Percentiles rank a stretch among this genome's conserved stretches.
These are phyloP conservation scores for Trichosporon sp. DNA, from an alignment of 1,284 basidiomycete genomes.

Conservation along the genomic window DNA sequence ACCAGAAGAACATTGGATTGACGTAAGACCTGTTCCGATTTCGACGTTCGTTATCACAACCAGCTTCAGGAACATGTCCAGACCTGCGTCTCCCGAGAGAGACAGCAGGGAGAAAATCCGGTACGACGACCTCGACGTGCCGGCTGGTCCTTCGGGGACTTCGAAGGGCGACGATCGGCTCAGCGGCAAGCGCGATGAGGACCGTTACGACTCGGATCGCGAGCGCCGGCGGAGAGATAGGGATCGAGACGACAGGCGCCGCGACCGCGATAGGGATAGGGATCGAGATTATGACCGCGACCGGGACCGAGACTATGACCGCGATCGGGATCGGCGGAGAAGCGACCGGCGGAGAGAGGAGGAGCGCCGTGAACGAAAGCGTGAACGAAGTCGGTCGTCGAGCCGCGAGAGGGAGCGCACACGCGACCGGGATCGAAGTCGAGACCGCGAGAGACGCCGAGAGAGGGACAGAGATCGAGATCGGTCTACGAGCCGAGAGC, in stretches of 20 bases:
- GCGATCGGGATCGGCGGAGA: constrained; percentile 13
- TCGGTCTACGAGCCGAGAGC: constrained; percentile 10
- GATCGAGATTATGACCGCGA: constrained; percentile 12
- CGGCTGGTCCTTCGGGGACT: not conserved
- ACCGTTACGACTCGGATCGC: not conserved
- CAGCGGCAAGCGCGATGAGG: not conserved
- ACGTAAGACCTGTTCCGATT: not conserved
- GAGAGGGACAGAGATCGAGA: constrained; percentile 24
- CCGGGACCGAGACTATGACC: constrained; percentile 12
- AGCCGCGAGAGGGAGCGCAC: constrained; percentile 11
- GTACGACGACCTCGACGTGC: not conserved
- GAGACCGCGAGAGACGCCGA: constrained; percentile 12
- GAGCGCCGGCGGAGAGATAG: not conserved
- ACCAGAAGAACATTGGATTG: not conserved
- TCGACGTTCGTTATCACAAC: not conserved
- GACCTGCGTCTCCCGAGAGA: not conserved
- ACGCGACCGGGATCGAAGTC: constrained; percentile 16
- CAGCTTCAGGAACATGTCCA: not conserved
- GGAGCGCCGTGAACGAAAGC: constrained; percentile 6
- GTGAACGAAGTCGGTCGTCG: constrained; percentile 5
- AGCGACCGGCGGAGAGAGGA: constrained; percentile 6
- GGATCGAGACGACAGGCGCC: not conserved
- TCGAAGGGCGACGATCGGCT: not conserved
- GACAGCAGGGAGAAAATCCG: not conserved
- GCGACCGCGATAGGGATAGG: constrained; percentile 16